A percentile compares a stretch with the other conserved stretches of the same genome.
Evolutionary conservation across 495 filamentous ascomycete species (phyloP).

Genomic region (Aspergillus bertholletiae): DNA sequence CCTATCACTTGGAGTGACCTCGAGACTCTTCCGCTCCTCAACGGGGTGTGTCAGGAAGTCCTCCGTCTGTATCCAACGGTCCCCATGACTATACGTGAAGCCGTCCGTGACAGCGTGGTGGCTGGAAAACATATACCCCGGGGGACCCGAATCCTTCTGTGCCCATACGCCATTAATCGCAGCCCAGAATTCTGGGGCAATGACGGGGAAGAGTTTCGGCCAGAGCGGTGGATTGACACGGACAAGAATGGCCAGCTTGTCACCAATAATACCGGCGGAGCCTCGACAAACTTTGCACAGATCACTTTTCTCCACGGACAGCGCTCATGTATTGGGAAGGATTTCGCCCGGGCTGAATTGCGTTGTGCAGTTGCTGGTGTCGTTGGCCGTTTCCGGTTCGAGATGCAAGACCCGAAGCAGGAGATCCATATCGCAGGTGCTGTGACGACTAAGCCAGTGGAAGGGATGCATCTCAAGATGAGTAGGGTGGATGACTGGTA

Average conservation of each 20-base stretch:
- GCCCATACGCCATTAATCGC: constrained; percentile 42
- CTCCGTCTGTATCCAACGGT: constrained; percentile 50
- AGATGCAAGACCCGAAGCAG: constrained; percentile 58
- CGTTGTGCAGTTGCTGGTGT: constrained; percentile 34
- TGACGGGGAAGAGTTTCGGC: constrained; percentile 38
- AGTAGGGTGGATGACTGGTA: constrained; percentile 63
- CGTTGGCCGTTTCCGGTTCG: constrained; percentile 36
- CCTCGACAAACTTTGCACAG: constrained; percentile 43
- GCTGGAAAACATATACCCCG: constrained; percentile 40
- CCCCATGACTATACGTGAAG: constrained; percentile 45
- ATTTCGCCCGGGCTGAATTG: constrained; percentile 43
- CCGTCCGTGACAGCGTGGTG: constrained; percentile 43
- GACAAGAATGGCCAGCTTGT: constrained; percentile 22
- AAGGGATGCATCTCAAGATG: constrained; percentile 61
- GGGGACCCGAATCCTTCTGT: constrained; percentile 42
- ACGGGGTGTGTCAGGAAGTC: constrained; percentile 50
- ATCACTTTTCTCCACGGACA: constrained; percentile 49
- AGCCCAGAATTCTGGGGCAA: constrained; percentile 38
- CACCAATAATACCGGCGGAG: constrained; percentile 35
- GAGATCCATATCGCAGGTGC: constrained; percentile 59
- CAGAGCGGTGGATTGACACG: constrained; percentile 49
- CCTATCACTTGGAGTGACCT: constrained; percentile 35
- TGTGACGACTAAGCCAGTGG: constrained; percentile 61
- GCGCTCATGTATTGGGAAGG: constrained; percentile 48
- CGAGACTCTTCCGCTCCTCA: constrained; percentile 49